These are phyloP conservation scores for Neurospora sp. DNA, from an alignment of 495 filamentous ascomycete species.

Conservation along the genomic window DNA sequence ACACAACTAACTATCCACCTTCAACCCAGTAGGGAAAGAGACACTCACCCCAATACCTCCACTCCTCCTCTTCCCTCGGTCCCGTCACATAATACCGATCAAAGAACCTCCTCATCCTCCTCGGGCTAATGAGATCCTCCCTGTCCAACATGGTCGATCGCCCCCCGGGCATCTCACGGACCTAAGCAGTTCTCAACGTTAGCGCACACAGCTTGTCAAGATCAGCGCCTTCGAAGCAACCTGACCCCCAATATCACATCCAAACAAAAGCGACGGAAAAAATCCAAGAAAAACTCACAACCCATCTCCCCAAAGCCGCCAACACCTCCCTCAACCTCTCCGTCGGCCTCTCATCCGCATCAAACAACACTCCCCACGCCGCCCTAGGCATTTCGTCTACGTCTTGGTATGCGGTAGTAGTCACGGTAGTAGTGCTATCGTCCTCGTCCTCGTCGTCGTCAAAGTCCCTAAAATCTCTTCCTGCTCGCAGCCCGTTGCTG, in stretches of 20 bases:
- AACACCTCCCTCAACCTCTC: not conserved
- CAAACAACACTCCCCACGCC: not conserved
- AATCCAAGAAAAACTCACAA: not conserved
- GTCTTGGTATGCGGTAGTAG: not conserved
- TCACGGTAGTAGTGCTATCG: not conserved
- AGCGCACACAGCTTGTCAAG: not conserved
- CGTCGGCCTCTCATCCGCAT: not conserved
- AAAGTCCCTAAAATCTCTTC: not conserved
- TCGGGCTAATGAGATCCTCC: not conserved
- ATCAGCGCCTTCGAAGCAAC: not conserved
- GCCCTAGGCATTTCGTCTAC: not conserved
- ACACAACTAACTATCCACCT: not conserved
- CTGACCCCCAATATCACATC: not conserved
- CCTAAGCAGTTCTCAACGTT: not conserved
- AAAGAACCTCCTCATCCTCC: not conserved
- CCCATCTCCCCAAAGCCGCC: not conserved
- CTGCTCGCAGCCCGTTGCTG: not conserved
- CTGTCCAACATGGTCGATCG: not conserved
- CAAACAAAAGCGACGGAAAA: not conserved
- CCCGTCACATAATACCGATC: not conserved
- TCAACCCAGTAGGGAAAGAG: not conserved
- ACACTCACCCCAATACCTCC: not conserved
- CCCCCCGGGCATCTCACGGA: not conserved
- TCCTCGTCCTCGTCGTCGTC: not conserved
- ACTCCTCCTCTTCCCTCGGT: not conserved